phyloP scores from a whole-genome alignment of 306 rosid species.

The Medicago truncatula region MtrunA17r5.0-ANR NC_053043.1:45665501-45666000 shows the following conservation, averaged over 20 bases:
- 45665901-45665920: conserved; percentile 41
- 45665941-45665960: conserved; percentile 39
- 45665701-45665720: conserved; percentile 40
- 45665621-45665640: too few species aligned
- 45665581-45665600: too few species aligned
- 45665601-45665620: too few species aligned
- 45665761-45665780: conserved; percentile 53
- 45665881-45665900: conserved; percentile 47
- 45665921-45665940: neutral
- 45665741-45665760: conserved; percentile 39
- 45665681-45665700: neutral
- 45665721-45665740: conserved; percentile 37
- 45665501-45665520: too few species aligned
- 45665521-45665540: too few species aligned
- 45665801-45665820: conserved; percentile 61
- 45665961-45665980: too few species aligned
- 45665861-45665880: conserved; percentile 46
- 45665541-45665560: too few species aligned
- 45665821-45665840: conserved; percentile 38
- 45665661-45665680: neutral
- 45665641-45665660: neutral
- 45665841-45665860: conserved; percentile 37
- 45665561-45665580: too few species aligned
- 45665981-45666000: too few species aligned
- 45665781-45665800: conserved; percentile 74